These are phyloP conservation scores for Ormosia semicastrata DNA, from an alignment of 306 rosid genomes.

Conservation along the genomic window DNA sequence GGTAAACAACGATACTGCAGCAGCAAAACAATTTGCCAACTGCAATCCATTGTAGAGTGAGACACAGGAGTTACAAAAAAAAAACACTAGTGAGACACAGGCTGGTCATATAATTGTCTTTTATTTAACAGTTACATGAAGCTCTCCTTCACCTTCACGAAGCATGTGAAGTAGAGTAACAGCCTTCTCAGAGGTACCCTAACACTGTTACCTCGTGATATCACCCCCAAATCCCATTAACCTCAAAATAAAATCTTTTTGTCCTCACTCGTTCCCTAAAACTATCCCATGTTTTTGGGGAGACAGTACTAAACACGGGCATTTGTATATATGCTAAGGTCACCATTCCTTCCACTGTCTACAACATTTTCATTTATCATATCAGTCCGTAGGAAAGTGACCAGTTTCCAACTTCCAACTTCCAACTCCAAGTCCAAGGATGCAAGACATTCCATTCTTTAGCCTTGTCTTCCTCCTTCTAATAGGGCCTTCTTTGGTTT, in stretches of 20 bases:
- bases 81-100: not conserved
- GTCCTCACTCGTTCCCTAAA: not conserved
- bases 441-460: slow-evolving; percentile 28
- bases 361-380: not conserved
- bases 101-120: not conserved
- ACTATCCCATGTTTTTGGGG: not conserved
- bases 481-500: slow-evolving; percentile 30
- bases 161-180: slow-evolving; percentile 48
- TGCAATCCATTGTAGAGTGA: not conserved
- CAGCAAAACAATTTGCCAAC: not conserved
- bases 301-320: not conserved
- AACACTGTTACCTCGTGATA: slow-evolving; percentile 53
- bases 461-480: slow-evolving; percentile 36
- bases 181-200: not conserved
- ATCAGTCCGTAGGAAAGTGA: not conserved
- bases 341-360: not conserved
- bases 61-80: too few species aligned
- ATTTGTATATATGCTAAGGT: not conserved
- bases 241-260: not conserved
- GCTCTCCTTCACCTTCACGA: not conserved
- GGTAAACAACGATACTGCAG: not conserved
- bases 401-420: not conserved
- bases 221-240: not conserved
- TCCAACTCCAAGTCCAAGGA: slow-evolving; percentile 1
- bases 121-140: slow-evolving; percentile 21